These are phyloP conservation scores for Isatis tinctoria DNA, from an alignment of 345 rosid species.

Conservation along the genomic window DNA sequence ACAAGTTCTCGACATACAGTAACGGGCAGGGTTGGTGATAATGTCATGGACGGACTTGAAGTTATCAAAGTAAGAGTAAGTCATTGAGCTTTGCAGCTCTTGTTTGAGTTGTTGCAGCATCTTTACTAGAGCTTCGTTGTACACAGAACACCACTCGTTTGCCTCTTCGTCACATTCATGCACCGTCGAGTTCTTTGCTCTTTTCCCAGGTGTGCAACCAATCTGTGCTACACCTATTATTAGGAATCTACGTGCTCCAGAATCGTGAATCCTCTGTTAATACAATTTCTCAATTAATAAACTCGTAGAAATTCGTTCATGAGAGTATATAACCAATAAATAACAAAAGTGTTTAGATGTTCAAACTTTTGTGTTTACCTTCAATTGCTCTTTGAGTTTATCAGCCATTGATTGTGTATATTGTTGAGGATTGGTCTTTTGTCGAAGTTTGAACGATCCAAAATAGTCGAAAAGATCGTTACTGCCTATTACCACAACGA, in stretches of 20 bases:
- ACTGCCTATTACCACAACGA: slow-evolving; percentile 52
- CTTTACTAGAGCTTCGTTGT: slow-evolving; percentile 41
- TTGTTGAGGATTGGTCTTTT: slow-evolving; percentile 35
- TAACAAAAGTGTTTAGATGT: background rate
- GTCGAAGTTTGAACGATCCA: slow-evolving; percentile 34
- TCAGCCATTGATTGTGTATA: slow-evolving; percentile 42
- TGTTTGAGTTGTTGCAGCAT: slow-evolving; percentile 40
- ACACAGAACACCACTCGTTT: slow-evolving; percentile 41
- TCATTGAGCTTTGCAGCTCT: slow-evolving; percentile 36
- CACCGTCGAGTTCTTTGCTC: slow-evolving; percentile 35
- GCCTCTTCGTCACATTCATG: slow-evolving; percentile 40
- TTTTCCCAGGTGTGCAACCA: slow-evolving; percentile 56
- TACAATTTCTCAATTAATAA: background rate
- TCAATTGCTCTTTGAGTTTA: slow-evolving; percentile 46
- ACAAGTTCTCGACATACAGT: slow-evolving; percentile 34
- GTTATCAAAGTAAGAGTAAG: slow-evolving; percentile 56
- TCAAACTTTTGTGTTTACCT: slow-evolving; percentile 42
- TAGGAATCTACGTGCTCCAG: slow-evolving; percentile 54
- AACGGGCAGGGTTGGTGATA: slow-evolving; percentile 43
- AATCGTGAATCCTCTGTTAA: slow-evolving; percentile 37
- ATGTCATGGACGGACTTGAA: slow-evolving; percentile 36
- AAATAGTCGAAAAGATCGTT: slow-evolving; percentile 59
- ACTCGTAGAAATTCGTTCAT: background rate
- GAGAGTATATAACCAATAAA: background rate
- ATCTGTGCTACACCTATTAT: slow-evolving; percentile 41